Evolutionary conservation across 306 rosid genomes (phyloP).

Genomic region (Castanea mollissima): DNA sequence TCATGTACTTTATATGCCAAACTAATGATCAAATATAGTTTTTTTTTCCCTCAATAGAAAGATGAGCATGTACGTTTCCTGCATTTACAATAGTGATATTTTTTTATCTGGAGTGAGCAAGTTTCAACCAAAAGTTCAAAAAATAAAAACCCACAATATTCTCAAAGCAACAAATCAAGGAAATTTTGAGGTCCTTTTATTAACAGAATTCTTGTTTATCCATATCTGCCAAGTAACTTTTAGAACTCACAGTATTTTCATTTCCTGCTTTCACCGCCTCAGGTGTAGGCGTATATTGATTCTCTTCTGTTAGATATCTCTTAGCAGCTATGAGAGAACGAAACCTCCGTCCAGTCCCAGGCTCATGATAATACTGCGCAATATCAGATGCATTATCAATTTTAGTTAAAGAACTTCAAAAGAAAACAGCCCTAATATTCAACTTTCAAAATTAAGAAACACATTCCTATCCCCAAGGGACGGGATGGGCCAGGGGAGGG

Average conservation of each 20-base stretch:
- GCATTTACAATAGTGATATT: not conserved
- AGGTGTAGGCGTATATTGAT: not conserved
- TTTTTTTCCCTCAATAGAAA: not conserved
- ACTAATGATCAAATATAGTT: not conserved
- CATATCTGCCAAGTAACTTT: not conserved
- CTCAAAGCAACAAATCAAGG: not conserved
- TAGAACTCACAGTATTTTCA: slow-evolving; percentile 36
- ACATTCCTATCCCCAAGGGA: not conserved
- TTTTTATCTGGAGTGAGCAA: not conserved
- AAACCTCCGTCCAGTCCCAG: slow-evolving; percentile 42
- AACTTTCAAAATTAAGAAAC: not conserved
- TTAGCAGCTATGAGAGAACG: slow-evolving; percentile 55
- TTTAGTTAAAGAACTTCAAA: slow-evolving; percentile 4
- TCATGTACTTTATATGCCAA: not conserved
- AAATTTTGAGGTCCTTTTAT: not conserved
- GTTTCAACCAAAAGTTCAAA: not conserved
- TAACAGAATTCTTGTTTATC: not conserved
- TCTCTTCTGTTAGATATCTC: slow-evolving; percentile 41
- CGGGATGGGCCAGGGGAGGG: not conserved
- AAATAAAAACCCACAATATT: not conserved
- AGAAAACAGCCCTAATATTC: not conserved
- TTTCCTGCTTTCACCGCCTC: slow-evolving; percentile 18
- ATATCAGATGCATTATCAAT: not conserved
- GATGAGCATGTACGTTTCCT: not conserved
- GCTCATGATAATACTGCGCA: slow-evolving; percentile 59